Percentiles rank a stretch among this genome's conserved stretches.
These are phyloP conservation scores for Beauveria sp. DNA, from an alignment of 2,329 filamentous ascomycete species.

Conservation along the genomic window DNA sequence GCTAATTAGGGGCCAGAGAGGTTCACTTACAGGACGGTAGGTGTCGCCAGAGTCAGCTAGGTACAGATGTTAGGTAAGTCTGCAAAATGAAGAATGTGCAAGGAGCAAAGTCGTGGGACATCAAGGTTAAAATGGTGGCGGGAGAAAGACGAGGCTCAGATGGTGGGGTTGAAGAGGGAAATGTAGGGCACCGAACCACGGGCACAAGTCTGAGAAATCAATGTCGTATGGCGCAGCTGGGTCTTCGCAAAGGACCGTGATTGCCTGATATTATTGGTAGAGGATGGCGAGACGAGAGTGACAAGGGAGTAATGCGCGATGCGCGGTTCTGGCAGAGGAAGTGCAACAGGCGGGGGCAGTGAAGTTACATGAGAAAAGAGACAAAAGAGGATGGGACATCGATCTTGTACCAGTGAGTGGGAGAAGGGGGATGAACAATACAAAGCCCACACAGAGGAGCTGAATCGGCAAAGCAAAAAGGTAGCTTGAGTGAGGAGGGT, in stretches of 20 bases:
- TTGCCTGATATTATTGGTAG: neutral
- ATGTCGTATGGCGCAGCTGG: neutral
- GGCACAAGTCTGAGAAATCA: neutral
- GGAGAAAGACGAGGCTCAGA: slow-evolving; percentile 14
- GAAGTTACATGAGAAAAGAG: slow-evolving; percentile 3
- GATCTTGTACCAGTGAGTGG: slow-evolving; percentile 7
- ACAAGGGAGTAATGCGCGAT: neutral
- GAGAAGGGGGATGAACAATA: neutral
- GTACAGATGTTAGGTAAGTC: slow-evolving; percentile 33
- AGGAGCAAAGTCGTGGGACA: slow-evolving; percentile 14
- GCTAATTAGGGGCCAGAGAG: slow-evolving; percentile 8
- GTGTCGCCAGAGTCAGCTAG: slow-evolving; percentile 54
- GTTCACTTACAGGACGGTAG: slow-evolving; percentile 50
- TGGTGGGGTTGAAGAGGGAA: slow-evolving; percentile 5
- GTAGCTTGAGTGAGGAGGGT: neutral
- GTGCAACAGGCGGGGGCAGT: neutral
- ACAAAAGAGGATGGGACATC: neutral
- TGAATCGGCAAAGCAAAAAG: neutral
- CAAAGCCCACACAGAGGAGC: neutral
- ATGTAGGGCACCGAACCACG: slow-evolving; percentile 3
- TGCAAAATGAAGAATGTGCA: neutral
- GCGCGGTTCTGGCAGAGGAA: neutral
- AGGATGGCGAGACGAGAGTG: neutral
- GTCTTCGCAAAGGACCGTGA: neutral
- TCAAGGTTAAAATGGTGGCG: slow-evolving; percentile 14